A percentile compares a stretch with the other conserved stretches of the same genome.
Conservation (phyloP, 2,329 filamentous ascomycete genomes). For the Neoascochyta sp. region DNA sequence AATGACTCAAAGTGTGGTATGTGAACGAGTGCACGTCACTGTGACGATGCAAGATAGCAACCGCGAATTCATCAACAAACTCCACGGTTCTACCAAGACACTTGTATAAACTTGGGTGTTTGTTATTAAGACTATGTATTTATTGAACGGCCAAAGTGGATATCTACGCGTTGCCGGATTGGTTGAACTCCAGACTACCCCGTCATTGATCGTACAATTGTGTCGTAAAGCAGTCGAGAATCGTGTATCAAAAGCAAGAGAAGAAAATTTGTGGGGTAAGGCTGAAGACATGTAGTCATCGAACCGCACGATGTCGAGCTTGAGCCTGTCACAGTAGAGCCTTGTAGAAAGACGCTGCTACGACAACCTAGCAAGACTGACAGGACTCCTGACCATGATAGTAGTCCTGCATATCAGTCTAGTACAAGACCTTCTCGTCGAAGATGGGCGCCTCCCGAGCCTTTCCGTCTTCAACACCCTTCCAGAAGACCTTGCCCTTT, state of each 20-base stretch:
- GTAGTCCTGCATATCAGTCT: no score
- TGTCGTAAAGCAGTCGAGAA: constrained; percentile 3
- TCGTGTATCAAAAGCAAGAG: no score
- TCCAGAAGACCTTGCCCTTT: constrained; percentile 45
- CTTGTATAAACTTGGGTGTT: constrained; percentile 1
- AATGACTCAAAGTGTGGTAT: no score
- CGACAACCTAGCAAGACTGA: constrained; percentile 1
- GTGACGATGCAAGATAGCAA: no score
- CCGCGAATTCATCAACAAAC: no score
- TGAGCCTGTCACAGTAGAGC: neutral
- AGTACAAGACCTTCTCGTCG: constrained; percentile 38
- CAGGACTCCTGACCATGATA: no score
- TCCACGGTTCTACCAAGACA: no score
- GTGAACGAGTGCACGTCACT: no score
- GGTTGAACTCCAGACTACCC: no score
- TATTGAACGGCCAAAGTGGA: constrained; percentile 6
- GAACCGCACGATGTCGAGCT: no score
- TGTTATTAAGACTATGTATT: constrained; percentile 8
- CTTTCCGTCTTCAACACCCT: constrained; percentile 36
- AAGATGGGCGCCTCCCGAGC: constrained; percentile 45
- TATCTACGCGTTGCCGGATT: constrained; percentile 8
- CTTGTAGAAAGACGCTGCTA: neutral
- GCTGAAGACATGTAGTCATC: neutral
- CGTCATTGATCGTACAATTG: constrained; percentile 4
- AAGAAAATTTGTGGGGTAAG: constrained; percentile 1